Percentiles rank a stretch among this genome's conserved stretches.
Evolutionary conservation across 495 filamentous ascomycete species (phyloP).

Genomic region (Aspergillus hancockii): DNA sequence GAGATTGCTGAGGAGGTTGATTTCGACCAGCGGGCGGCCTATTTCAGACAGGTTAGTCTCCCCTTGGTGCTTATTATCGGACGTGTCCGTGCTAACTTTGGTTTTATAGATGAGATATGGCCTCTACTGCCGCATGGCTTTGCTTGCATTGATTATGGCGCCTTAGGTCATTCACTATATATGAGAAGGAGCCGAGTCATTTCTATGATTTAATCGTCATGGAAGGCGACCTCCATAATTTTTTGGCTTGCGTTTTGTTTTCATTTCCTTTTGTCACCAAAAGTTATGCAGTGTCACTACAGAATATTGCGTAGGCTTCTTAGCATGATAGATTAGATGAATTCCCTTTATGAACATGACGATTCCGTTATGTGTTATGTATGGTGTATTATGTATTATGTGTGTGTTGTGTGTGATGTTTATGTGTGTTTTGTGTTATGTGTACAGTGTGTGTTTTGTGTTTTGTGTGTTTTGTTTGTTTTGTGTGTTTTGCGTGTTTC

Average conservation of each 20-base stretch:
- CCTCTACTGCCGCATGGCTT: constrained; percentile 94
- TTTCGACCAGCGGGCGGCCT: constrained; percentile 93
- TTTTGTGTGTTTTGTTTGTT: constrained; percentile 23
- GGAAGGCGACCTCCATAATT: constrained; percentile 24
- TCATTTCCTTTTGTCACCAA: constrained; percentile 30
- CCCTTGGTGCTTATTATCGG: background rate
- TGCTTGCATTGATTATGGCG: constrained; percentile 89
- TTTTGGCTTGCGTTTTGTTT: constrained; percentile 27
- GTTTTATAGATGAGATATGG: constrained; percentile 89
- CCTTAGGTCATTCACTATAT: constrained; percentile 38
- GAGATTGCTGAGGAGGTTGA: constrained; percentile 96
- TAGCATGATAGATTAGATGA: constrained; percentile 48
- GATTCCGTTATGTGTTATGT: constrained; percentile 36
- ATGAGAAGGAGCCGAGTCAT: constrained; percentile 4
- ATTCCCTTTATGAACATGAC: constrained; percentile 43
- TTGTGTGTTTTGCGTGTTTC: constrained; percentile 15
- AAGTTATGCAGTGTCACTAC: constrained; percentile 39
- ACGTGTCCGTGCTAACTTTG: constrained; percentile 2
- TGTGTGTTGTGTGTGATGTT: constrained; percentile 32
- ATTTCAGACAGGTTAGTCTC: constrained; percentile 93
- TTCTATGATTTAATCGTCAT: constrained; percentile 13
- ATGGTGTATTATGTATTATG: constrained; percentile 17
- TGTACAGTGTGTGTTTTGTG: constrained; percentile 27
- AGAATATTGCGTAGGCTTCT: constrained; percentile 36
- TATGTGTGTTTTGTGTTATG: constrained; percentile 27